Evolutionary conservation across 306 rosid species (phyloP).

Genomic region (Trichosanthes cucumerina): DNA sequence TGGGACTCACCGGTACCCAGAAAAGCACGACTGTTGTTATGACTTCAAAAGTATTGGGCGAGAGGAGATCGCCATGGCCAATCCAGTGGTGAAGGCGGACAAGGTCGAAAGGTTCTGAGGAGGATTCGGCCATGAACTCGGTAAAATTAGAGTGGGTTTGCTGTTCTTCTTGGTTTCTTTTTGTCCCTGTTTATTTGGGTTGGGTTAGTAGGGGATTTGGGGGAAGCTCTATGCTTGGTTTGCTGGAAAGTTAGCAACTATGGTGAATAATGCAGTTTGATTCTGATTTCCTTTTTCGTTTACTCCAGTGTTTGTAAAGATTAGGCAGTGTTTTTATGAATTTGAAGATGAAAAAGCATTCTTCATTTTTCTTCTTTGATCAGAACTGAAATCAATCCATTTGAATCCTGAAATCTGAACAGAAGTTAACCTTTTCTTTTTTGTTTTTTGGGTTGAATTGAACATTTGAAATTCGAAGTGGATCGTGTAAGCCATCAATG

Average conservation of each 20-base stretch:
- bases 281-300: not conserved
- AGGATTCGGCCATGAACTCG: not conserved
- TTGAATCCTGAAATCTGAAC: not conserved
- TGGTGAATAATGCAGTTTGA: slow-evolving; percentile 9
- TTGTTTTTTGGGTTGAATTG: not conserved
- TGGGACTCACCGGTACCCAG: slow-evolving; percentile 45
- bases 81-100: slow-evolving; percentile 39
- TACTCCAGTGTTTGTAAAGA: not conserved
- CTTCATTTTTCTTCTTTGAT: not conserved
- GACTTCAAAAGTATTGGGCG: slow-evolving; percentile 34
- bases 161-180: not conserved
- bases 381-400: not conserved
- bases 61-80: slow-evolving; percentile 36
- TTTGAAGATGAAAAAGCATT: not conserved
- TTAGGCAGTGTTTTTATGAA: not conserved
- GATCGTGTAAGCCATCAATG: too few species aligned
- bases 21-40: slow-evolving; percentile 37
- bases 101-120: slow-evolving; percentile 25
- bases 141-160: not conserved
- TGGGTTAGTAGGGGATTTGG: not conserved
- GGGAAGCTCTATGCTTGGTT: slow-evolving; percentile 1
- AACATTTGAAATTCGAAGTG: too few species aligned
- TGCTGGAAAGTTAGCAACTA: not conserved
- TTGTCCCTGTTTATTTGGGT: not conserved
- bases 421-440: not conserved